Percentiles rank a stretch among this genome's conserved stretches.
Evolutionary conservation across 768 basidiomycete genomes (phyloP).

Genomic region (Mrakia blollopis): DNA sequence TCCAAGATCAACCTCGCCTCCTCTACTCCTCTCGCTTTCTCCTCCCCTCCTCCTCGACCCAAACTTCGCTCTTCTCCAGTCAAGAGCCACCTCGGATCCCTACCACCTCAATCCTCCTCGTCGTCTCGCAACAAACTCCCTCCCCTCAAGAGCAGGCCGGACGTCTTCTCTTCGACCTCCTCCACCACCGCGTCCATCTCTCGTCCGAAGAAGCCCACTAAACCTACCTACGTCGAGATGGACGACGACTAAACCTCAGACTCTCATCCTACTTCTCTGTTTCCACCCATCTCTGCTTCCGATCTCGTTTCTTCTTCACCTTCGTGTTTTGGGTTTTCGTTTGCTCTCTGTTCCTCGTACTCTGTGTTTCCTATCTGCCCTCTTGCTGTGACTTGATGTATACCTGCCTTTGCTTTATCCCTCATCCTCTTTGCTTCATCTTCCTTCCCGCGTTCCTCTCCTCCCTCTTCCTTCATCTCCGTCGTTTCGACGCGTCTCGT

Average conservation of each 20-base stretch:
- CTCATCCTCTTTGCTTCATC: neutral
- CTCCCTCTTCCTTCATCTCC: neutral
- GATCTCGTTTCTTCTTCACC: neutral
- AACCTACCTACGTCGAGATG: neutral
- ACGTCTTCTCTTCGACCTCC: neutral
- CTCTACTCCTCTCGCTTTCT: neutral
- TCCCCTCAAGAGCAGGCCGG: neutral
- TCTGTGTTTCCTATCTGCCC: neutral
- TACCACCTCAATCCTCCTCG: neutral
- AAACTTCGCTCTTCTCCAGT: neutral
- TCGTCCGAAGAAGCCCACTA: neutral
- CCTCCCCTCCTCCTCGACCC: neutral
- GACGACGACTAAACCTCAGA: neutral
- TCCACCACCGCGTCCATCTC: neutral
- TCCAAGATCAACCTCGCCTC: neutral
- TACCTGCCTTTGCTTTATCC: neutral
- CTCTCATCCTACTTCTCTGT: neutral
- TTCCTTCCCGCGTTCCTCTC: neutral
- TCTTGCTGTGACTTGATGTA: too few relatives aligned
- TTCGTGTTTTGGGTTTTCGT: neutral
- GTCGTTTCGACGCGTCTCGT: neutral
- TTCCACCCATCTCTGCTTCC: neutral
- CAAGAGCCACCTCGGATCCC: neutral
- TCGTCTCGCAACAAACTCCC: too few relatives aligned
- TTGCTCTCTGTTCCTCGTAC: neutral